These are phyloP conservation scores for Aspergillus sp. DNA, from an alignment of 2,329 filamentous ascomycete genomes.

Conservation along the genomic window DNA sequence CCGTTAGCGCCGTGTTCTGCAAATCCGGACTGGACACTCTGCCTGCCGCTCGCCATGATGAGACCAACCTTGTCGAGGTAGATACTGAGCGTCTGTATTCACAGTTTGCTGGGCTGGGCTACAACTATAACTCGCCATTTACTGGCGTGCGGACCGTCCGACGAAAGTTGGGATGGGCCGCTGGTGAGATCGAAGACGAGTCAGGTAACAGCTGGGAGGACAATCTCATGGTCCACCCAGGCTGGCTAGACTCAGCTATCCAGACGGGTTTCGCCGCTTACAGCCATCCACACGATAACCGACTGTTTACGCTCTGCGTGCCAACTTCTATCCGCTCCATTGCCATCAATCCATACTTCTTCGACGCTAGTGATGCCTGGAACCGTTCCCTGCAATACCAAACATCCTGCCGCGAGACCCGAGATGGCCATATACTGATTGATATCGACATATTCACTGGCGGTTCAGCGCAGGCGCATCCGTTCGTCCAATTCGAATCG, in stretches of 20 bases:
- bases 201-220: not conserved
- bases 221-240: conserved; percentile 8
- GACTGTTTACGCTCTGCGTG: conserved; percentile 6
- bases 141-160: not conserved
- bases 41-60: conserved; percentile 2
- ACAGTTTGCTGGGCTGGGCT: conserved; percentile 2
- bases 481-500: no score
- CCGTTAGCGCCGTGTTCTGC: not conserved
- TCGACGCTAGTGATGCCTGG: no score
- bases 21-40: conserved; percentile 1
- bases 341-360: conserved; percentile 2
- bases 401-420: no score
- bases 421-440: no score
- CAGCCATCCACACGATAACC: conserved; percentile 6
- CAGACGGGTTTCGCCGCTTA: conserved; percentile 18
- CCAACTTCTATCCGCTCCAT: not conserved
- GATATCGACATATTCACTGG: no score
- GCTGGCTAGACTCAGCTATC: conserved; percentile 15
- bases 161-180: conserved; percentile 3
- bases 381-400: no score
- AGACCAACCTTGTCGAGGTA: conserved; percentile 3
- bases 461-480: no score
- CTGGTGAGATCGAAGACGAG: not conserved
- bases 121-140: not conserved
- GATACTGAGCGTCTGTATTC: conserved; percentile 3